Base-by-base conservation (phyloP, 495 filamentous ascomycete species). In the Elasticomyces elasticus region DNA sequence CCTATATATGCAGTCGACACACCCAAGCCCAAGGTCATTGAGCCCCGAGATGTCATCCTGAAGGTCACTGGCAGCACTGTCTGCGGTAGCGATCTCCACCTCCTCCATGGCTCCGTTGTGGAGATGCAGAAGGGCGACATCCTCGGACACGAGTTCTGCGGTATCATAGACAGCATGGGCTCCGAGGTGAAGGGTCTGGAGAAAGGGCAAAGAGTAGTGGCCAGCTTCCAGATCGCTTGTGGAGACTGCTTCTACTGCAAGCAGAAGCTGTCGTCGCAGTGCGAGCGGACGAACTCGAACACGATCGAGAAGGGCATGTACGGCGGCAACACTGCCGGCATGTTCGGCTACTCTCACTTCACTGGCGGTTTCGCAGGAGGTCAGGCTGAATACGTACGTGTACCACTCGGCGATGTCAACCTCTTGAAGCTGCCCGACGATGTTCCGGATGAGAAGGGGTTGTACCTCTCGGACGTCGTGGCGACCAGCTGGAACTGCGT, bases 321-420 rank as follows among this genome's bases (percentile, higher is more conserved):
- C 52, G 69, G 70, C 26, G 67, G 67, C 35, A 60, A 70, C 19
- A 86, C 85, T 0, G 85, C 87, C 0, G 87, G 86, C 60, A 79
- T 81, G 68, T 86, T 85, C 58, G 82, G 83, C 0, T 86, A 85
- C 67, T 76, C 73, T n/a, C 82, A 85, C 59, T 86, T 95, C 63
- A 86, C 85, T 0, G 88, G 89, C 2, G 90, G 90, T 1, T 95
- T 89, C 63, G 87, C 89, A 11, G 89, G 89, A 38, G 87, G 89
- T 0, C 89, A 94, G 64, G 85, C 89, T 10, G 90, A 95, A 67
- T 94, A 89, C 54, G 79, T 87, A 9, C 80, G 90, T 0, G 87
- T 94, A 10, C 89, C 90, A 0, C 78, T 80, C 20, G 90, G 78
- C n/a, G 85, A 94, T 47, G 79, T 83, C 56, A 95, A 94, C 60